Evolutionary conservation across 2,329 filamentous ascomycete genomes (phyloP).

Genomic region (Diplocarpon rosae): DNA sequence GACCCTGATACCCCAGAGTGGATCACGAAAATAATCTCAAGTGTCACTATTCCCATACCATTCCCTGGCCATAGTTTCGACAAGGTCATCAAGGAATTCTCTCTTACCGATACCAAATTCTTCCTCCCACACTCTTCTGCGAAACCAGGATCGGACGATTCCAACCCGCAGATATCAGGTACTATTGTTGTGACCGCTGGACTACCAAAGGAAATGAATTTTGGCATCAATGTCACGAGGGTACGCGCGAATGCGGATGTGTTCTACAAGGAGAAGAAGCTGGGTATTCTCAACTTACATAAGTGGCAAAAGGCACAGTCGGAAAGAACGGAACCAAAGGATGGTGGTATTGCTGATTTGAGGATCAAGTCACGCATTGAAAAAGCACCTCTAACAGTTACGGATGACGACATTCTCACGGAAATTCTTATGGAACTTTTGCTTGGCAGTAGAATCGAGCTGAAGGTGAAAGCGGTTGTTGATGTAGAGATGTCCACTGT

Average conservation of each 20-base stretch:
- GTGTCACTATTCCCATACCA: constrained; percentile 72
- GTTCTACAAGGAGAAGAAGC: constrained; percentile 63
- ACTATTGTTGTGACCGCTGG: constrained; percentile 68
- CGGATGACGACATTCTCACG: constrained; percentile 66
- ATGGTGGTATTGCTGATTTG: constrained; percentile 49
- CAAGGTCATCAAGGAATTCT: constrained; percentile 77
- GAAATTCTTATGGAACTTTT: constrained; percentile 72
- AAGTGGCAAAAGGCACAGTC: constrained; percentile 83
- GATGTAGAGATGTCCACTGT: constrained; percentile 75
- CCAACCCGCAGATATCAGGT: constrained; percentile 71
- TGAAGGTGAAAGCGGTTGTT: constrained; percentile 69
- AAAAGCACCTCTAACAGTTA: constrained; percentile 72
- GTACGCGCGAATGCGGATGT: constrained; percentile 73
- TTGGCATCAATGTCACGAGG: constrained; percentile 65
- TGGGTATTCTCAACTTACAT: constrained; percentile 68
- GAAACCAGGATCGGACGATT: constrained; percentile 59
- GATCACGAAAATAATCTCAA: constrained; percentile 70
- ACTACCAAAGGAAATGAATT: constrained; percentile 77
- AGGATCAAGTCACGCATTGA: constrained; percentile 66
- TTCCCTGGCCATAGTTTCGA: constrained; percentile 76
- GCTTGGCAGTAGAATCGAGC: constrained; percentile 59
- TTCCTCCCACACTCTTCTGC: constrained; percentile 71
- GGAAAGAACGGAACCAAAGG: constrained; percentile 48
- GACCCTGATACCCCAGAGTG: constrained; percentile 63
- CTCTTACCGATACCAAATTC: constrained; percentile 76